Percentiles rank a stretch among this genome's conserved stretches.
Conservation (phyloP, 1,284 basidiomycete species). For the Moesziomyces sp. region DNA sequence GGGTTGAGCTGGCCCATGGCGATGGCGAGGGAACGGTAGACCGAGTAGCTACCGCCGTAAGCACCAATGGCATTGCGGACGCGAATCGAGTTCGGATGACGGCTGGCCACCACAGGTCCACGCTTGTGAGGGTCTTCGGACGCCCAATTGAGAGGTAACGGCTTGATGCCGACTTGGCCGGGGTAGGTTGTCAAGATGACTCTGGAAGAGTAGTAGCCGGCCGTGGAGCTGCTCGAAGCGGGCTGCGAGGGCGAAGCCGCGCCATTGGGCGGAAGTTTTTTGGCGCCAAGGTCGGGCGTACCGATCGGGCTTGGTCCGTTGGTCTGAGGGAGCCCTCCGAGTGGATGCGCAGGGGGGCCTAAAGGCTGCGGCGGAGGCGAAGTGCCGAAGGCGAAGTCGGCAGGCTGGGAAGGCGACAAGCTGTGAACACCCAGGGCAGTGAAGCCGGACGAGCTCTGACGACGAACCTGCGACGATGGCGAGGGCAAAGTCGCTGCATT, state of each 20-base stretch:
- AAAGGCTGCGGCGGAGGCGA: slow-evolving; percentile 55
- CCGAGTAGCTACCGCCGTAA: slow-evolving; percentile 91
- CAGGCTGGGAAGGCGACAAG: slow-evolving; percentile 37
- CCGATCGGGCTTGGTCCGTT: slow-evolving; percentile 51
- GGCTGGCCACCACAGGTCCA: slow-evolving; percentile 89
- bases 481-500: slow-evolving; percentile 46
- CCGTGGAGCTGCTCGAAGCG: slow-evolving; percentile 27
- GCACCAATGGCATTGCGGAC: slow-evolving; percentile 92
- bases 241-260: slow-evolving; percentile 24
- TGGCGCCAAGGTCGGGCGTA: slow-evolving; percentile 51
- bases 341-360: slow-evolving; percentile 43
- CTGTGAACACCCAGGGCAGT: slow-evolving; percentile 44
- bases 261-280: slow-evolving; percentile 16
- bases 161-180: slow-evolving; percentile 72
- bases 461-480: slow-evolving; percentile 42
- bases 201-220: slow-evolving; percentile 46
- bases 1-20: slow-evolving; percentile 84
- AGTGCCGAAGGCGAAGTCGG: slow-evolving; percentile 37
- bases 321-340: slow-evolving; percentile 37
- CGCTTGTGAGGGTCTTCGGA: slow-evolving; percentile 76
- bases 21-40: slow-evolving; percentile 85
- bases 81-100: slow-evolving; percentile 85
- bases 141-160: slow-evolving; percentile 84
- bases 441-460: slow-evolving; percentile 47
- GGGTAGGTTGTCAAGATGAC: slow-evolving; percentile 64